Evolutionary conservation across 441 rosid species (phyloP).

Genomic region (California macrophylla): DNA sequence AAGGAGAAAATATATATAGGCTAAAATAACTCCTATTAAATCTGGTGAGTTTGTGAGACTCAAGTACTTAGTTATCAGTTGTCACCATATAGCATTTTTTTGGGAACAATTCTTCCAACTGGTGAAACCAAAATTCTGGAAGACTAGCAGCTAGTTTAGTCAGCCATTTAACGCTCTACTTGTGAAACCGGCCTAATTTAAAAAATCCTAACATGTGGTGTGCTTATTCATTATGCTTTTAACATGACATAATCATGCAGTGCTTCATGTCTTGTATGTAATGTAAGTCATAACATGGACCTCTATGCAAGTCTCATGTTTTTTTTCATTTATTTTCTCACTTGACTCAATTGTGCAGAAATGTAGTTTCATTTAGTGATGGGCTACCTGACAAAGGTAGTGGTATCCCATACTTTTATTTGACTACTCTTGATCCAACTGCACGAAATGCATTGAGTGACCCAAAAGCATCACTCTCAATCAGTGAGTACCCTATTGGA

Average conservation of each 20-base stretch:
- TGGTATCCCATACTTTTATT: conserved; percentile 83
- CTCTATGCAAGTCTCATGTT: background rate
- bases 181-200: background rate
- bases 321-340: background rate
- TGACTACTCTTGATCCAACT: conserved; percentile 86
- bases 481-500: conserved; percentile 80
- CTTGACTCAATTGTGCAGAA: conserved; percentile 30
- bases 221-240: background rate
- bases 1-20: too few relatives aligned
- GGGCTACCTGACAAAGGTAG: conserved; percentile 51
- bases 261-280: background rate
- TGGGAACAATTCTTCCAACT: too few relatives aligned
- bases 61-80: too few relatives aligned
- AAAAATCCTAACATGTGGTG: background rate
- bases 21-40: too few relatives aligned
- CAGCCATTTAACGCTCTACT: too few relatives aligned
- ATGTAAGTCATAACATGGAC: background rate
- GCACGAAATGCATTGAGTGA: conserved; percentile 67
- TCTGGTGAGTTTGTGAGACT: too few relatives aligned
- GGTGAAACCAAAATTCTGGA: too few relatives aligned
- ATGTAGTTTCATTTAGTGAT: conserved; percentile 87
- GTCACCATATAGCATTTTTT: too few relatives aligned
- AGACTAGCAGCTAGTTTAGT: too few relatives aligned
- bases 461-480: conserved; percentile 54
- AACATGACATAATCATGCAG: background rate